Base-by-base conservation (phyloP, 139 green algal genomes). In the Axilococcus clingmanii region DNA sequence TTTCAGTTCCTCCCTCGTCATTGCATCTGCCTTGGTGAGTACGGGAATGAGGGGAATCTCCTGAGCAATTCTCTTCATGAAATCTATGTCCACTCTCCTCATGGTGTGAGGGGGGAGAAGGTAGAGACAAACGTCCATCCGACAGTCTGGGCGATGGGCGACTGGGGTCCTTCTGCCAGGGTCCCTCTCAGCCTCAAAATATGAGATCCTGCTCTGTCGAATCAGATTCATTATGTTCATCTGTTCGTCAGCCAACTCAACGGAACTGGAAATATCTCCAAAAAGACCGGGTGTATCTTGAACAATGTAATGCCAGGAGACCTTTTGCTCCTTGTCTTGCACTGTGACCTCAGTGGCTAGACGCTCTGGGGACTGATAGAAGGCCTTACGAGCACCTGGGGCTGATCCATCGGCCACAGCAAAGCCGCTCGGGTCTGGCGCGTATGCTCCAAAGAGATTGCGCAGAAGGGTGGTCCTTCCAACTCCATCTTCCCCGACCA, bases 401-500 rank as follows among this genome's bases (percentile, higher is more conserved):
- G 7, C 33, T 4, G 34, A 52, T 8, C 49, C 65, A 31, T 76
- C 65, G 30, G 66, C 68, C 29, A 78, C 52, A 16, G 50, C 45
- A 42, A 77, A 46, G 33, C 65, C 47, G n/a, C n/a, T n/a, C 8
- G 61, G 38, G 40, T 78, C 56, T 11, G 63, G 45, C 4, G 66
- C 63, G 33, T 77, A 78, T 6, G 66, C 35, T 3, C 55, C 66
- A 52, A 78, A 74, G 24, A 78, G 59, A 64, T 79, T 79, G 43
- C 69, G 55, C 23, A 72, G 61, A 52, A 79, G 76, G 28, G 71
- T 78, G 27, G 71, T 79, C 35, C 66, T 73, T 16, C 71, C 71
- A 31, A 62, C 45, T 17, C 71, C 65, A 11, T 27, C 52, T 53
- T 79, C 71, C 1, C 71, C 71, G 22, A 79, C 71, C 22, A 79